These are phyloP conservation scores for Chalciporus chontae DNA, from an alignment of 768 basidiomycete genomes.

Conservation along the genomic window DNA sequence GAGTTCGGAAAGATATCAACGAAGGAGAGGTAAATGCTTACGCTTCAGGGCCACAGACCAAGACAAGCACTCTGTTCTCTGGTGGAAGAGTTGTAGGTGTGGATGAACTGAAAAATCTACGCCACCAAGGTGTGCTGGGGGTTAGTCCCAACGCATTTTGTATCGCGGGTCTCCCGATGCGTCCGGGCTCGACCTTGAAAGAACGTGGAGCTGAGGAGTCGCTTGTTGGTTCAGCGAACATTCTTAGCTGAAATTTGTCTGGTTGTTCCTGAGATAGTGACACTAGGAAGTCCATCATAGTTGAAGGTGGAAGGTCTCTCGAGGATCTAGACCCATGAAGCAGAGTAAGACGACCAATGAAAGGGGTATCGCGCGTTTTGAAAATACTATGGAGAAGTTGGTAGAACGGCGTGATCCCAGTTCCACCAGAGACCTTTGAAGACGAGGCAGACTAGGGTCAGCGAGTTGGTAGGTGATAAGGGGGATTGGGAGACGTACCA, in stretches of 20 bases:
- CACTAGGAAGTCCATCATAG: conserved; percentile 52
- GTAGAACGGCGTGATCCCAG: conserved; percentile 83
- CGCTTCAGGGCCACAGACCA: conserved; percentile 86
- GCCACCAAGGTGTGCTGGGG: conserved; percentile 30
- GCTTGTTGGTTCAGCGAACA: conserved; percentile 57
- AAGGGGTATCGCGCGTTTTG: conserved; percentile 18
- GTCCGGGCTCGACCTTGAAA: conserved; percentile 41
- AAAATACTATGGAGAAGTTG: conserved; percentile 66
- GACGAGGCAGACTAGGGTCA: neutral
- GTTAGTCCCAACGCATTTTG: conserved; percentile 37
- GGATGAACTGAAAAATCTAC: conserved; percentile 16
- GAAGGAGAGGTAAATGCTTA: conserved; percentile 33
- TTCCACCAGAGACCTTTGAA: conserved; percentile 83
- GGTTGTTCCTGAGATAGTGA: conserved; percentile 49
- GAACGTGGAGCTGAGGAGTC: conserved; percentile 16
- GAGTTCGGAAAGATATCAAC: neutral
- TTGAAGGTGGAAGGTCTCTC: conserved; percentile 66
- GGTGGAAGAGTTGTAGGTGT: conserved; percentile 2
- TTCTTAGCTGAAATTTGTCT: conserved; percentile 48
- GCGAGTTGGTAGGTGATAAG: neutral
- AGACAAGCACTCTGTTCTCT: conserved; percentile 52
- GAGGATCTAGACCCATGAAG: conserved; percentile 65
- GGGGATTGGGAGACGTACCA: conserved; percentile 43
- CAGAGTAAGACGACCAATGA: conserved; percentile 60
- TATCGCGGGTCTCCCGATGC: conserved; percentile 51